Evolutionary conservation across 257 asterid genomes (phyloP).

Genomic region (Buddleja alternifolia): DNA sequence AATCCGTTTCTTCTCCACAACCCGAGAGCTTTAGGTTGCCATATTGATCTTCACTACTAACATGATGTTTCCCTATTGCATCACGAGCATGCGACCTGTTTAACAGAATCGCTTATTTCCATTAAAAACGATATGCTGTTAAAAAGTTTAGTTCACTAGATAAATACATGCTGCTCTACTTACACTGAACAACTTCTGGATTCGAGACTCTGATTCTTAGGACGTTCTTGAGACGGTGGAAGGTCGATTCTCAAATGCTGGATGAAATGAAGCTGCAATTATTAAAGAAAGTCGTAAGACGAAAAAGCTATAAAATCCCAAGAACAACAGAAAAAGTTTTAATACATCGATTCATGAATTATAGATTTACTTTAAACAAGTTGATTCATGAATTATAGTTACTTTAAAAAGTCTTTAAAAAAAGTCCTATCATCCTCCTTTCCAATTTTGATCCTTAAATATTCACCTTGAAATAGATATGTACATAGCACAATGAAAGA

Average conservation of each 20-base stretch:
- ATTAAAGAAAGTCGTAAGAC: not conserved
- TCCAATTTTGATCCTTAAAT: no score
- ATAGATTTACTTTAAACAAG: no score
- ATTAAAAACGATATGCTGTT: not conserved
- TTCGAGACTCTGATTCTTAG: constrained; percentile 17
- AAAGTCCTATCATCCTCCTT: no score
- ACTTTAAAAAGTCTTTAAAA: no score
- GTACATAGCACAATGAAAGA: no score
- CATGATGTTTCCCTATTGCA: not conserved
- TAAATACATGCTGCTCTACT: constrained; percentile 20
- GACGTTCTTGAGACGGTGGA: constrained; percentile 33
- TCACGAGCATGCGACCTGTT: constrained; percentile 25
- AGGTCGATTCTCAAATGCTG: constrained; percentile 50
- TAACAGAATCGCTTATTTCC: not conserved
- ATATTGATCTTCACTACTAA: constrained; percentile 23
- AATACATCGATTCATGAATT: no score
- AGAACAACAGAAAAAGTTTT: no score
- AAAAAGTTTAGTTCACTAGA: not conserved
- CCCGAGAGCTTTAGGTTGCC: not conserved
- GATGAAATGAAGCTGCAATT: constrained; percentile 57
- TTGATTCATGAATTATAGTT: no score
- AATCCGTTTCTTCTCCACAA: constrained; percentile 26
- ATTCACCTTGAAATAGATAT: no score
- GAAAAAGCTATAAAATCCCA: not conserved
- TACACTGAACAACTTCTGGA: constrained; percentile 34